These are phyloP conservation scores for Ceratocystis cubensis DNA, from an alignment of 2,329 filamentous ascomycete genomes.

Conservation along the genomic window DNA sequence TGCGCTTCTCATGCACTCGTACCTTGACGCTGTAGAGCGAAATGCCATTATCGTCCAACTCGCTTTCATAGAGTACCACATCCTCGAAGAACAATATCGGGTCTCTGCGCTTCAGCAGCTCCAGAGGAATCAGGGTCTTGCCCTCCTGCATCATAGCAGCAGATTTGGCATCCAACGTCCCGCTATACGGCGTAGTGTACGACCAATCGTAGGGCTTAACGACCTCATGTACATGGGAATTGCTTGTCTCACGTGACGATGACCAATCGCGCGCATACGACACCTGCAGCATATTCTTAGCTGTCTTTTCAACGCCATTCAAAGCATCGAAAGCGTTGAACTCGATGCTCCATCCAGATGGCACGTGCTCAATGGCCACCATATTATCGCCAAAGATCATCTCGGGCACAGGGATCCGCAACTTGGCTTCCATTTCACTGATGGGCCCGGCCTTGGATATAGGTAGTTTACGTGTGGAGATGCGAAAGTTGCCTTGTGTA, in stretches of 20 bases:
- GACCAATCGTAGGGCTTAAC: slow-evolving; percentile 98
- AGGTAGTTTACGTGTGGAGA: slow-evolving; percentile 78
- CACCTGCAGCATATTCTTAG: slow-evolving; percentile 79
- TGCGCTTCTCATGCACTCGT: slow-evolving; percentile 77
- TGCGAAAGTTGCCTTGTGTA: slow-evolving; percentile 53
- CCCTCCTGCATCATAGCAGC: slow-evolving; percentile 14
- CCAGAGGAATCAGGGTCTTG: slow-evolving; percentile 55
- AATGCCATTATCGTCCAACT: slow-evolving; percentile 95
- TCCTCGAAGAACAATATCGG: slow-evolving; percentile 96
- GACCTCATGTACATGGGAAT: slow-evolving; percentile 80
- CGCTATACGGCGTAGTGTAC: slow-evolving; percentile 79
- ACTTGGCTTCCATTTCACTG: slow-evolving; percentile 62
- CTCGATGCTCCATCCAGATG: slow-evolving; percentile 61
- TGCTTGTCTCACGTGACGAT: slow-evolving; percentile 55
- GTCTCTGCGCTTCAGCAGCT: slow-evolving; percentile 75
- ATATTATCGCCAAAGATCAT: slow-evolving; percentile 99
- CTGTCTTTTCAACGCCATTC: slow-evolving; percentile 88
- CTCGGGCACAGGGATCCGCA: slow-evolving; percentile 83
- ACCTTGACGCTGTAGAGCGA: slow-evolving; percentile 82
- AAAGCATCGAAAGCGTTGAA: slow-evolving; percentile 84
- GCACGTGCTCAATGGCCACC: slow-evolving; percentile 59
- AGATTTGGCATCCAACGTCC: slow-evolving; percentile 42
- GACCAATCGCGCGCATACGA: slow-evolving; percentile 83
- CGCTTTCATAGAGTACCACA: slow-evolving; percentile 91
- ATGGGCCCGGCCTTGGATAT: slow-evolving; percentile 89